Base-by-base conservation (phyloP, 257 asterid species). In the Euphrasia confusa region DNA sequence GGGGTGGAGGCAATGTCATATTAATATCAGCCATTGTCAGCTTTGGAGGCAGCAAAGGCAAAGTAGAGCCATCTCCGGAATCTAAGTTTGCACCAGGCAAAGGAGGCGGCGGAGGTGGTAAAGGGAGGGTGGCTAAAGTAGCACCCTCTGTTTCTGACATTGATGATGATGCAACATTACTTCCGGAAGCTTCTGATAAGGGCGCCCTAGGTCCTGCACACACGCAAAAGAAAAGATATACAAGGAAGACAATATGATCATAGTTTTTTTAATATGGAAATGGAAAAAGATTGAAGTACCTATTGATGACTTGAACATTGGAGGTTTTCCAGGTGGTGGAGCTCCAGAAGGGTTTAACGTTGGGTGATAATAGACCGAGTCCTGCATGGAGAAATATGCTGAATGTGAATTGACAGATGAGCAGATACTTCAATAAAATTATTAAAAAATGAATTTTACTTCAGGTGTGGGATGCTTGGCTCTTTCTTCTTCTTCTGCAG, bases 271-370 rank as follows among this genome's bases (percentile, higher is more conserved):
- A 32, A 74, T 55, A 54, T 15, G 33, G 7, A 40, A 75, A 42
- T 8, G n/a, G 4, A 30, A 75, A 60, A 42, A 10, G 58, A 53
- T 30, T 7, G 65, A 42, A 67, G 58, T 50, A 92, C 99, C 97
- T 73, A 92, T 77, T 26, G 96, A 86, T 56, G 99, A 87, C 73
- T 93, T 93, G 68, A 83, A 93, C 99, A 93, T 87, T 47, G 95
- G 99, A 71, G 95, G 95, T 71, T 93, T 93, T 60, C 99, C 99
- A 53, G 97, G 99, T 13, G 99, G 99, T 35, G 99, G 99, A 63
- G 97, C 97, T 63, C 99, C 99, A 62, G 97, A 83, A 68, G 99
- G 99, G 82, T 93, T 93, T 58, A 89, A 81, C 10, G 96, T 93
- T 10, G 97, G 99, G 78, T 93, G 99, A 75, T 82, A 89, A 71